A percentile compares a stretch with the other conserved stretches of the same genome.
phyloP scores from a whole-genome alignment of 441 rosid genomes.

The Corymbia calophylla region DNA sequence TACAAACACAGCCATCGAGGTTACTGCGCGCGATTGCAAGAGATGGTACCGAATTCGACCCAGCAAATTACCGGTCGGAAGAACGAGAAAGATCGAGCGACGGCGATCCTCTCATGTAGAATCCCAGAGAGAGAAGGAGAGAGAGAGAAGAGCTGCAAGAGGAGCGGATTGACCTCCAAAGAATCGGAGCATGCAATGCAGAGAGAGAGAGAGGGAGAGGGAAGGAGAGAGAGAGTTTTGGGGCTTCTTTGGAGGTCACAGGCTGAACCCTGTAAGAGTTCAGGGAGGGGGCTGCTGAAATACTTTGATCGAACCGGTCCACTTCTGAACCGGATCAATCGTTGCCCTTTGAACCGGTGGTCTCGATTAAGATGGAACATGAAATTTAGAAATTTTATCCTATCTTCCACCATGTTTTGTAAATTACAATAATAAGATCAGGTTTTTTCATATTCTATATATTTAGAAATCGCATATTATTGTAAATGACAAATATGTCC shows the following conservation, averaged over 20 bases:
- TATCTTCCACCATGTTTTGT: rapidly evolving
- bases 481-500: neutral
- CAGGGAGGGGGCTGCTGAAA: neutral
- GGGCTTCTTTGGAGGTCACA: neutral
- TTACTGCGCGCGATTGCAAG: neutral
- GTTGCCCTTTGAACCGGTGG: neutral
- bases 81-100: neutral
- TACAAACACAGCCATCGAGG: neutral
- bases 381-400: rapidly evolving
- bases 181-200: neutral
- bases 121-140: neutral
- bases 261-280: neutral
- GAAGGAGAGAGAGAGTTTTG: no score
- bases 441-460: rapidly evolving
- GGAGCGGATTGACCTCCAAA: neutral
- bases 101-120: neutral
- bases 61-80: neutral
- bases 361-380: rapidly evolving
- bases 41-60: neutral
- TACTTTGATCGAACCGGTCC: neutral
- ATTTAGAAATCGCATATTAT: no score
- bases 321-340: neutral
- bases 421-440: rapidly evolving
- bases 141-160: neutral
- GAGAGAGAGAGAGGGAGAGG: neutral